Evolutionary conservation across 345 rosid species (phyloP).

Genomic region (Sonneratia caseolaris): DNA sequence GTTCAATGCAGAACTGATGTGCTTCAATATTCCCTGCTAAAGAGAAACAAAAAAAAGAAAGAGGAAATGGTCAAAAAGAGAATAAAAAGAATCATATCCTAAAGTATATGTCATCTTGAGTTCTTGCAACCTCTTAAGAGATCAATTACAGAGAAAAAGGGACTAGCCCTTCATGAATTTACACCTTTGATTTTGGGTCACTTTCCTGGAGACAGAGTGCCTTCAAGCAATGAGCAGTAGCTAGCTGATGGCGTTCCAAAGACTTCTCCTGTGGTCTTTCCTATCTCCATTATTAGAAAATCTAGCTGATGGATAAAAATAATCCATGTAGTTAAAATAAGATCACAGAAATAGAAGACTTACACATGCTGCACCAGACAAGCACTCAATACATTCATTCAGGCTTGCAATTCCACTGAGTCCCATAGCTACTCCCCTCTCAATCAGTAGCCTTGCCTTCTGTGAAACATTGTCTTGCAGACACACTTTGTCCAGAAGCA

Average conservation of each 20-base stretch:
- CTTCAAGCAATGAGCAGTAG: slow-evolving; percentile 60
- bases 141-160: slow-evolving; percentile 19
- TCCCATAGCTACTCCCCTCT: slow-evolving; percentile 49
- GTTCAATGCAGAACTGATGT: slow-evolving; percentile 45
- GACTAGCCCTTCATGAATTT: slow-evolving; percentile 25
- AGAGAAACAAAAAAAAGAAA: neutral
- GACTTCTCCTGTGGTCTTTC: slow-evolving; percentile 1
- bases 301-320: neutral
- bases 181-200: slow-evolving; percentile 80
- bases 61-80: slow-evolving; percentile 5
- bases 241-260: slow-evolving; percentile 35
- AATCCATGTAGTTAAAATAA: neutral
- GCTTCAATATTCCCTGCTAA: slow-evolving; percentile 50
- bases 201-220: slow-evolving; percentile 64
- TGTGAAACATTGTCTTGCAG: slow-evolving; percentile 21
- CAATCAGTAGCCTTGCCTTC: slow-evolving; percentile 53
- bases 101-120: slow-evolving; percentile 1
- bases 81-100: slow-evolving; percentile 1
- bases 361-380: slow-evolving; percentile 65
- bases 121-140: neutral
- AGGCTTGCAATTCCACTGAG: slow-evolving; percentile 41
- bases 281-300: neutral
- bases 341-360: slow-evolving; percentile 26
- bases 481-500: slow-evolving; percentile 48
- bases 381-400: slow-evolving; percentile 40